phyloP scores from a whole-genome alignment of 2,329 filamentous ascomycete species.

The Ilyonectria robusta region DNA sequence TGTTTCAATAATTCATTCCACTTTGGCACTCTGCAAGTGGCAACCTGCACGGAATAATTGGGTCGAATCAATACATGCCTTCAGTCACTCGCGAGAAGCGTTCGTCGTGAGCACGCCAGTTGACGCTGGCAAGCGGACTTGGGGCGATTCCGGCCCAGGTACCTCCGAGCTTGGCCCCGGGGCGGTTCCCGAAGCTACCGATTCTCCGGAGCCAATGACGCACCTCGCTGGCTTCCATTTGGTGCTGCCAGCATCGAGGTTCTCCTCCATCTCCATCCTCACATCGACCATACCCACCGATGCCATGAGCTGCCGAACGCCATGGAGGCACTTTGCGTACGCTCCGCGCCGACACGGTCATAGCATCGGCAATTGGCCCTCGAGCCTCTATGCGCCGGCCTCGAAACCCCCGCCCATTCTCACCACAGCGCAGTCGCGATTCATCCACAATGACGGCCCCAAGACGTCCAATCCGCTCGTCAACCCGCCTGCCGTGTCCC shows the following conservation, averaged over 20 bases:
- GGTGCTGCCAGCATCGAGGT: conserved; percentile 35
- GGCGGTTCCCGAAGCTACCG: conserved; percentile 15
- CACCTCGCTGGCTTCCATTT: conserved; percentile 38
- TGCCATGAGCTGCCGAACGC: conserved; percentile 51
- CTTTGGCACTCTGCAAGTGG: background rate
- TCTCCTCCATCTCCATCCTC: conserved; percentile 29
- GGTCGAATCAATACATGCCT: background rate
- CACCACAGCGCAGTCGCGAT: conserved; percentile 37
- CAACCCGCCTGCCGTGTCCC: conserved; percentile 82
- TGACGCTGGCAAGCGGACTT: background rate
- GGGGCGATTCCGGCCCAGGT: conserved; percentile 2
- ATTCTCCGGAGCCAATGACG: conserved; percentile 44
- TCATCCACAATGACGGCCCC: conserved; percentile 45
- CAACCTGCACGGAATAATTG: background rate
- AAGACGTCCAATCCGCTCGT: conserved; percentile 59
- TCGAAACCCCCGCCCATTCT: conserved; percentile 25
- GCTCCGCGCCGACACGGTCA: conserved; percentile 36
- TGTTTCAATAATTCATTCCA: conserved; percentile 4
- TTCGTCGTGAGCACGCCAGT: background rate
- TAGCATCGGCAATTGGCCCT: conserved; percentile 36
- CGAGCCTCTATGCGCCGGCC: conserved; percentile 9
- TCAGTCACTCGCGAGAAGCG: background rate
- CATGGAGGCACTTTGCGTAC: conserved; percentile 50
- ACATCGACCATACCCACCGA: conserved; percentile 28
- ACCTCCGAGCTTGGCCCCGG: conserved; percentile 9